phyloP scores from a whole-genome alignment of 164 flowering plant genomes.

The Macadamia integrifolia region DNA sequence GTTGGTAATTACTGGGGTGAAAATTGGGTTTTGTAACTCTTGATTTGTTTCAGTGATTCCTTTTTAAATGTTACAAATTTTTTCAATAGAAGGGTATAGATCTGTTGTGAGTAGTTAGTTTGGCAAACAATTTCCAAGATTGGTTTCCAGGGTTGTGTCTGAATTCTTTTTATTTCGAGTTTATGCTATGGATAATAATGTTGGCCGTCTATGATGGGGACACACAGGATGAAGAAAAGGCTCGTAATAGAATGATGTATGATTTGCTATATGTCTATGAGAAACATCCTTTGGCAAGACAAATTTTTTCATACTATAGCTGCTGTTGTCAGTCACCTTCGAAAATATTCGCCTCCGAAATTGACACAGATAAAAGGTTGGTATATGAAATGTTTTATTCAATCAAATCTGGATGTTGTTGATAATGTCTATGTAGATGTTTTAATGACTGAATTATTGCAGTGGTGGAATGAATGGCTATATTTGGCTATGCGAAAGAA shows the following conservation, averaged over 20 bases:
- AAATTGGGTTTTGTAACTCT: too few species aligned
- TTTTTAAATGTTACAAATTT: too few species aligned
- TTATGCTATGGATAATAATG: constrained; percentile 5
- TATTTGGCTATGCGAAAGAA: constrained; percentile 67
- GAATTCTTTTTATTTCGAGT: not conserved
- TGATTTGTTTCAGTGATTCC: too few species aligned
- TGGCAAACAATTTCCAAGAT: too few species aligned
- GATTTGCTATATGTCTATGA: constrained; percentile 71
- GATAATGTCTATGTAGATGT: not conserved
- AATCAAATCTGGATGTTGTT: not conserved
- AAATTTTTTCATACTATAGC: constrained; percentile 37
- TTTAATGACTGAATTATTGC: constrained; percentile 17
- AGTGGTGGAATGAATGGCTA: constrained; percentile 97
- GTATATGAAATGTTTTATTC: constrained; percentile 1
- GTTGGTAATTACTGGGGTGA: too few species aligned
- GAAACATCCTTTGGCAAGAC: constrained; percentile 54
- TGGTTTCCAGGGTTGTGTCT: too few species aligned
- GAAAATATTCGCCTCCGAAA: constrained; percentile 25
- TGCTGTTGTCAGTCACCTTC: constrained; percentile 21
- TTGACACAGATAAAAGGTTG: constrained; percentile 68
- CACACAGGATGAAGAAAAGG: constrained; percentile 68
- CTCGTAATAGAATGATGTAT: constrained; percentile 68
- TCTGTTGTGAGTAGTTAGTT: too few species aligned
- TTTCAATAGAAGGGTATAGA: too few species aligned
- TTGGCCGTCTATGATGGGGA: constrained; percentile 1